A percentile compares a stretch with the other conserved stretches of the same genome.
Conservation (phyloP, 225 moss, liverwort and hornwort genomes). For the Sphagnum tenellum region DNA sequence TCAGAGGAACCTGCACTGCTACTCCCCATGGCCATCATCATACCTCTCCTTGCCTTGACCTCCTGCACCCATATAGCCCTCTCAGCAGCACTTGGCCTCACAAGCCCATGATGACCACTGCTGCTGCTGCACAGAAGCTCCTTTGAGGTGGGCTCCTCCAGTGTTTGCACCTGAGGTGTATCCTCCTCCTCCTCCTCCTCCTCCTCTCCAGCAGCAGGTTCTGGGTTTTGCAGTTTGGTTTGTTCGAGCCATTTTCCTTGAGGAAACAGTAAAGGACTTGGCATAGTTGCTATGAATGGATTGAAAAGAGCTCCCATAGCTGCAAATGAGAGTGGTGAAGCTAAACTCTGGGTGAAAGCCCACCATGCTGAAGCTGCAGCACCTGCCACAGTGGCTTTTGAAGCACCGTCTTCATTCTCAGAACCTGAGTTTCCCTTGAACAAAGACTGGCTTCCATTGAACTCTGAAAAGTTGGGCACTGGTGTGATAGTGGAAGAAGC, state of each 20-base stretch:
- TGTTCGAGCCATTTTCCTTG: constrained; percentile 8
- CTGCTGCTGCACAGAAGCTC: constrained; percentile 11
- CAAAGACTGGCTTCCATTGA: too few species aligned
- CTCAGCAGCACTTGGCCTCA: constrained; percentile 39
- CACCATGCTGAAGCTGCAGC: constrained; percentile 67
- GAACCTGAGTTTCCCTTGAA: too few species aligned
- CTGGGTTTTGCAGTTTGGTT: neutral
- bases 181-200: too few species aligned
- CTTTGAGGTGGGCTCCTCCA: neutral
- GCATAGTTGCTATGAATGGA: constrained; percentile 11
- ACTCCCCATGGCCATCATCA: too few species aligned
- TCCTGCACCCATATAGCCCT: constrained; percentile 51
- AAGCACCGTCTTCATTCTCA: too few species aligned
- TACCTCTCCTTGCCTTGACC: constrained; percentile 47
- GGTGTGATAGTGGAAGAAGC: neutral
- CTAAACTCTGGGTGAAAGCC: constrained; percentile 43
- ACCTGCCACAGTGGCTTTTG: neutral
- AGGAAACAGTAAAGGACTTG: constrained; percentile 34
- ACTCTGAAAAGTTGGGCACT: too few species aligned
- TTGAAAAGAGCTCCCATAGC: constrained; percentile 35
- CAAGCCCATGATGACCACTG: constrained; percentile 8
- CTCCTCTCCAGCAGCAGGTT: neutral
- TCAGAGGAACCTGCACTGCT: constrained; percentile 27
- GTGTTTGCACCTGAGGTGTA: too few species aligned
- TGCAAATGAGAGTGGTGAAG: constrained; percentile 43